Percentiles rank a stretch among this genome's conserved stretches.
These are phyloP conservation scores for Xanthoparmelia taractica DNA, from an alignment of 495 filamentous ascomycete species.

Conservation along the genomic window DNA sequence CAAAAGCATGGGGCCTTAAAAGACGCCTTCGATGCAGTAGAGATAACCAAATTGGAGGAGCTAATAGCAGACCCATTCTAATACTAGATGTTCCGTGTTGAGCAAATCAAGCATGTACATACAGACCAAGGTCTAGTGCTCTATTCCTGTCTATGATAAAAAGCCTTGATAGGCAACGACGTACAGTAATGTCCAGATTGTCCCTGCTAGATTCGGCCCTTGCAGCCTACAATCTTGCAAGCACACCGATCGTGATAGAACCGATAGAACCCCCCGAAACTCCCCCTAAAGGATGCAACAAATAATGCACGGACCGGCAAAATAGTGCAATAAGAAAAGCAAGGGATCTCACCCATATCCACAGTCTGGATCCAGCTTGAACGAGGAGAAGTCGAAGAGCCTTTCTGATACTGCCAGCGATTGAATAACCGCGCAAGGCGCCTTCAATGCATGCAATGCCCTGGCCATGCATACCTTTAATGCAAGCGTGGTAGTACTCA, in stretches of 20 bases:
- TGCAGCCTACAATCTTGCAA: not conserved
- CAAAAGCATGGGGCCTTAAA: constrained; percentile 12
- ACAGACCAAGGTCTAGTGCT: not conserved
- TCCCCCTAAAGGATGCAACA: too few species aligned
- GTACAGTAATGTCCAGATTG: not conserved
- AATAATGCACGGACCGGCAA: too few species aligned
- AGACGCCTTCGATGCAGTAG: not conserved
- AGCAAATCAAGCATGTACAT: not conserved
- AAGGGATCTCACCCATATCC: not conserved
- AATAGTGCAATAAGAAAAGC: not conserved
- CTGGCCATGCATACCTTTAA: not conserved
- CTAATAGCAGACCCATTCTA: not conserved
- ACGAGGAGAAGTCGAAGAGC: not conserved
- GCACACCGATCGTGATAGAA: not conserved
- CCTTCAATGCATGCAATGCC: not conserved
- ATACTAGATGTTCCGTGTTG: not conserved
- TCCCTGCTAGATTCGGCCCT: not conserved
- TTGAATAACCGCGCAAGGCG: not conserved
- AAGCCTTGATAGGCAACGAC: not conserved
- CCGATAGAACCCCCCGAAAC: too few species aligned
- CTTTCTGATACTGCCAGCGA: not conserved
- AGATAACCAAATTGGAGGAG: constrained; percentile 5
- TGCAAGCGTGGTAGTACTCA: not conserved
- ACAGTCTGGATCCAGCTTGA: not conserved
- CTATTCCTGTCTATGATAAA: not conserved